Percentiles rank a stretch among this genome's conserved stretches.
Evolutionary conservation across 495 filamentous ascomycete species (phyloP).

Genomic region (Aspergillus cristatus): DNA sequence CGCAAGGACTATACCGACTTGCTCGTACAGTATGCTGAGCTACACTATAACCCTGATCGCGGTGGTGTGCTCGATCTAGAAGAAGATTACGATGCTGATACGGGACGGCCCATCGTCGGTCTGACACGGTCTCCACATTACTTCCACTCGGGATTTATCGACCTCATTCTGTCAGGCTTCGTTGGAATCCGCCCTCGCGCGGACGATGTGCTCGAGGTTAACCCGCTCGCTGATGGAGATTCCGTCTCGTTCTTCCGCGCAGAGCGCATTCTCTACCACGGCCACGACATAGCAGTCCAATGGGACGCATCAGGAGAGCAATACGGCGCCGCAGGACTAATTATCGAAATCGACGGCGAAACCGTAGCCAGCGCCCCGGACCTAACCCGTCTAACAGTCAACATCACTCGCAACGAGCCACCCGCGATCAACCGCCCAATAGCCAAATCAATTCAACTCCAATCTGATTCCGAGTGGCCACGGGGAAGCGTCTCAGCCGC

Average conservation of each 20-base stretch:
- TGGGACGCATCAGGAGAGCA: constrained; percentile 15
- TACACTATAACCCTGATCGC: constrained; percentile 17
- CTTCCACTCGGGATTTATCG: constrained; percentile 24
- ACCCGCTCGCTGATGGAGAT: constrained; percentile 13
- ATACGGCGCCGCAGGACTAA: constrained; percentile 15
- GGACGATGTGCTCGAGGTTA: constrained; percentile 19
- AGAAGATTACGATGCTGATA: constrained; percentile 21
- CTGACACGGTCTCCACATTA: constrained; percentile 19
- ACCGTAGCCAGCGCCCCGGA: constrained; percentile 4
- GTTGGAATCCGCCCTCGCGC: constrained; percentile 19
- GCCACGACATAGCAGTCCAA: constrained; percentile 19
- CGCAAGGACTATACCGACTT: constrained; percentile 16
- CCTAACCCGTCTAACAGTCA: constrained; percentile 7
- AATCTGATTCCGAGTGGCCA: constrained; percentile 8
- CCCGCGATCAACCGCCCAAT: constrained; percentile 9
- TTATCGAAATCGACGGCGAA: constrained; percentile 16
- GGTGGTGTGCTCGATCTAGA: constrained; percentile 18
- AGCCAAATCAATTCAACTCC: constrained; percentile 16
- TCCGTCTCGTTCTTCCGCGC: constrained; percentile 18
- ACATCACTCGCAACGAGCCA: constrained; percentile 4
- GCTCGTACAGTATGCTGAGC: constrained; percentile 16
- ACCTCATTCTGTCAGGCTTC: constrained; percentile 18
- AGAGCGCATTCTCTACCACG: constrained; percentile 22
- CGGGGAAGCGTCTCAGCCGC: constrained; percentile 15
- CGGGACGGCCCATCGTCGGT: constrained; percentile 14